Evolutionary conservation across 164 flowering plant species (phyloP).

Genomic region (Nelumbo lutea): DNA sequence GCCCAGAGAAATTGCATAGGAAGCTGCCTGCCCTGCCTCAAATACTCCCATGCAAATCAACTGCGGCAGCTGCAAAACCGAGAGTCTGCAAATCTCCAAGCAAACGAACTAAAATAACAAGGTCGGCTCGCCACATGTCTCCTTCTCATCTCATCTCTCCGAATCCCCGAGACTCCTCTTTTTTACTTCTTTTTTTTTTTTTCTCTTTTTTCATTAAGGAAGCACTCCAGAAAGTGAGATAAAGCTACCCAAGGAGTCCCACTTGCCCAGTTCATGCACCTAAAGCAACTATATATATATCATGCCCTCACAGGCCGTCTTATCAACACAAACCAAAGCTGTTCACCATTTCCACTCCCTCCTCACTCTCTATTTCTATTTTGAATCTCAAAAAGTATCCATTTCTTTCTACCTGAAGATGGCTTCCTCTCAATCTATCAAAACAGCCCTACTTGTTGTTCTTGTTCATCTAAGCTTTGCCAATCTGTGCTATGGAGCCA

Average conservation of each 20-base stretch:
- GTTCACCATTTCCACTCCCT: not conserved
- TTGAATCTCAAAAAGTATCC: not conserved
- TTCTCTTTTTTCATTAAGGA: not conserved
- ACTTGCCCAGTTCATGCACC: constrained; percentile 24
- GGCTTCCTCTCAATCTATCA: constrained; percentile 9
- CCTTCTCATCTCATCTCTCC: constrained; percentile 10
- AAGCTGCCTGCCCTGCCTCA: not conserved
- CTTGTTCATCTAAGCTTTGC: constrained; percentile 10
- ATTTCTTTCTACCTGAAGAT: constrained; percentile 1
- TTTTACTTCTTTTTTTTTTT: not conserved
- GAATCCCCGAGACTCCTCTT: constrained; percentile 20
- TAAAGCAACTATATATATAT: constrained; percentile 15
- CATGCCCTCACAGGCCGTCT: not conserved
- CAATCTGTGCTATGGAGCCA: constrained; percentile 16
- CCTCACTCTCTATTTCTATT: not conserved
- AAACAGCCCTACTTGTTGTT: constrained; percentile 1
- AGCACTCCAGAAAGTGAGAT: not conserved
- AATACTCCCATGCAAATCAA: not conserved
- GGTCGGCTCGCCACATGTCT: constrained; percentile 10
- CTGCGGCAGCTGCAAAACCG: constrained; percentile 2
- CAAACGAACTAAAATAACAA: constrained; percentile 1
- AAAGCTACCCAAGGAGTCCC: constrained; percentile 7
- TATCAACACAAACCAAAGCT: not conserved
- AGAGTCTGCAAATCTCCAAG: constrained; percentile 5
- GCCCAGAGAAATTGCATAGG: no score